Conservation (phyloP, 805 yeast genomes). For the Pichia sporocuriosa region DNA sequence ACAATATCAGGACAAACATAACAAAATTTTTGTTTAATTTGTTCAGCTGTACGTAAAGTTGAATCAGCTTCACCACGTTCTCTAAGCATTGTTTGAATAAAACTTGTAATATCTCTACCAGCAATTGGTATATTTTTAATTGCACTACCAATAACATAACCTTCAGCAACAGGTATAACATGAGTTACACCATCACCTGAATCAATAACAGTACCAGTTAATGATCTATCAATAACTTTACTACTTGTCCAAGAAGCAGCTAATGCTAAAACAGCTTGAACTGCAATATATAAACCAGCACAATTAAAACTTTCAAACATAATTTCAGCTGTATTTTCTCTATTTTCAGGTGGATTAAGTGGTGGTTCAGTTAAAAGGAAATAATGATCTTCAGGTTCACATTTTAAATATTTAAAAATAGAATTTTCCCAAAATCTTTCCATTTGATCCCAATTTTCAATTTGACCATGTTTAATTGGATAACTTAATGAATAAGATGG, state of each 20-base stretch:
- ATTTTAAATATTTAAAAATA: constrained; percentile 89
- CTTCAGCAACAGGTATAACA: constrained; percentile 98
- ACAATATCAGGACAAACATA: constrained; percentile 97
- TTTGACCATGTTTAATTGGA: constrained; percentile 96
- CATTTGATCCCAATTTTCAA: constrained; percentile 99
- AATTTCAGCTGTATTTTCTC: constrained; percentile 97
- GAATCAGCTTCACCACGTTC: constrained; percentile 97
- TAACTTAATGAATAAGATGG: constrained; percentile 81
- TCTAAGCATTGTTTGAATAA: constrained; percentile 87
- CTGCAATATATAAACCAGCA: constrained; percentile 97
- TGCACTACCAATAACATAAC: constrained; percentile 96
- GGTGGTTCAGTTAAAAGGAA: constrained; percentile 97
- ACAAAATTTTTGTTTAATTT: constrained; percentile 93
- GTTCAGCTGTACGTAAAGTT: constrained; percentile 90
- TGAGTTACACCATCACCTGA: constrained; percentile 99
- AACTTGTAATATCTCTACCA: constrained; percentile 93
- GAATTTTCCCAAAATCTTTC: constrained; percentile 98
- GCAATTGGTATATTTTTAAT: constrained; percentile 97
- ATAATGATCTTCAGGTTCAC: constrained; percentile 98
- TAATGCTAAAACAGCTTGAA: constrained; percentile 95
- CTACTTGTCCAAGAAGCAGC: constrained; percentile 99
- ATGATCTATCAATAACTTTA: constrained; percentile 87
- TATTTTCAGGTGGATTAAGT: constrained; percentile 97
- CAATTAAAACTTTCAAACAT: constrained; percentile 98
- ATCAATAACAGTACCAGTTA: constrained; percentile 97